Base-by-base conservation (phyloP, 139 green algal species). In the Micromonas commoda region DNA sequence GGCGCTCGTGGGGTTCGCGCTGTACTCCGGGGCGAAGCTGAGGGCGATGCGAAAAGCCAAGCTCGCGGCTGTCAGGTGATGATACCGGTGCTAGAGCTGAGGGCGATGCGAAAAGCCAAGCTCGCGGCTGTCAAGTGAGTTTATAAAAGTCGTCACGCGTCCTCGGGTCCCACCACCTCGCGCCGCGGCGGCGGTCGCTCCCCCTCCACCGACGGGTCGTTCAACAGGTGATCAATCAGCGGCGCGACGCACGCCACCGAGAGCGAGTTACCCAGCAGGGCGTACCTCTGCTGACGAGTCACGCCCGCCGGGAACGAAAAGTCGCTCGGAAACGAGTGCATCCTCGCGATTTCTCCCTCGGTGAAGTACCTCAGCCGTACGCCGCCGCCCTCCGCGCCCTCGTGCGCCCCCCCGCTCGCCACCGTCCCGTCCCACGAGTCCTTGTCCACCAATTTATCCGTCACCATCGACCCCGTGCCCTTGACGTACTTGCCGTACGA, bases 191-290 rank as follows among this genome's bases (percentile, higher is more conserved):
- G n/a, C n/a, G n/a, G n/a, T n/a, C n/a, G n/a, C n/a, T n/a, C n/a
- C n/a, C n/a, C n/a, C 9, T 23, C 9, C 45, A 23, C 9, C 45
- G 9, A 57, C 9, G 16, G 9, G 45, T 57, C 45, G 45, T 57
- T 57, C 45, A 57, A 16, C 9, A 90, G 60, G 69, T 86, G 88
- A 34, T 13, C 54, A 26, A 90, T 71, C 80, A 92, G 57, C 16
- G 85, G 71, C 3, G 86, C 78, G 21, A 92, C 87, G 9, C 91
- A 87, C 9, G 61, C 78, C n/a, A 86, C 87, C 71, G 80, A 88
- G 19, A 92, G 78, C 73, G 82, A 88, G 78, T 92, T 92, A 26
- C 89, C 89, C 54, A 92, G 63, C 73, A 91, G 75, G 23, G 85
- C 81, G 80, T 91, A 90, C 26, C 85, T 81, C 83, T 90, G 86